A percentile compares a stretch with the other conserved stretches of the same genome.
Conservation (phyloP, 768 basidiomycete genomes). For the Tricholoma bakamatsutake region DNA sequence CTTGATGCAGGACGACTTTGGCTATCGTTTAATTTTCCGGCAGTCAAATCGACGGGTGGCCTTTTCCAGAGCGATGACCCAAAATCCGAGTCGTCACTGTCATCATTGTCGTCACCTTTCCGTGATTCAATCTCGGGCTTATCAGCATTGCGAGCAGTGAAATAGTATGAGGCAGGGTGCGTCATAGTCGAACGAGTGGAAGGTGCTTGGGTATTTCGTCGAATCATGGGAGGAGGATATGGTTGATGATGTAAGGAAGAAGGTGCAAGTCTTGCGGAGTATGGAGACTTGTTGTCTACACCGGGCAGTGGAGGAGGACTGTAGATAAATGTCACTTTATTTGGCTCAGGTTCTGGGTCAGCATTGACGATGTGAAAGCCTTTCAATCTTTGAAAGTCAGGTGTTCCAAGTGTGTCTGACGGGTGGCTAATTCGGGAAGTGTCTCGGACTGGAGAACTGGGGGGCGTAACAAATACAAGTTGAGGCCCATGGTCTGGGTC, state of each 20-base stretch:
- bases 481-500: conserved; percentile 20
- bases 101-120: conserved; percentile 1
- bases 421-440: neutral
- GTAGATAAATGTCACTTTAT: conserved; percentile 11
- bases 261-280: conserved; percentile 14
- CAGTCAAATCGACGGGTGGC: conserved; percentile 21
- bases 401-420: neutral
- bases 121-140: neutral
- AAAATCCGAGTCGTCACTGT: conserved; percentile 15
- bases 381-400: conserved; percentile 5
- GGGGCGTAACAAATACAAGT: conserved; percentile 28
- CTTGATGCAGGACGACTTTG: neutral
- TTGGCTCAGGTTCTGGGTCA: conserved; percentile 19
- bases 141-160: neutral
- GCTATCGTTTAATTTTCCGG: neutral
- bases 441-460: conserved; percentile 16
- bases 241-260: neutral
- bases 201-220: neutral
- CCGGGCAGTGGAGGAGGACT: conserved; percentile 16
- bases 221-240: neutral
- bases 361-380: conserved; percentile 27
- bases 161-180: neutral
- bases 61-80: conserved; percentile 23
- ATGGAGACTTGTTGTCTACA: conserved; percentile 6
- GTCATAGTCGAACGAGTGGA: neutral